A percentile compares a stretch with the other conserved stretches of the same genome.
Evolutionary conservation across 345 rosid species (phyloP).

Genomic region (Salix arbutifolia): DNA sequence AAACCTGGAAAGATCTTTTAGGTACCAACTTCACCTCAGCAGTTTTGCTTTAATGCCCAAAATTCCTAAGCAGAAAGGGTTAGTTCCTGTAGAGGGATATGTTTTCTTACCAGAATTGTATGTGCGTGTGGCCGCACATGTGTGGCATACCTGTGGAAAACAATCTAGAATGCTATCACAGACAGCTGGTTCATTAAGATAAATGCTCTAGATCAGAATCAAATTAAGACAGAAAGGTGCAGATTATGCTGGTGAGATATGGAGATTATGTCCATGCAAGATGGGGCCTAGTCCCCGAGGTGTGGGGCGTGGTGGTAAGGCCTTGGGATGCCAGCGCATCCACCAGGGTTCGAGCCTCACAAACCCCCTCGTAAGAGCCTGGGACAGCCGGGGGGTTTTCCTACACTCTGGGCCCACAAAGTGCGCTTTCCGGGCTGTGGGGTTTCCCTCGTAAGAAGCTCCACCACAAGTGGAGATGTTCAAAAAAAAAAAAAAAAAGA

Average conservation of each 20-base stretch:
- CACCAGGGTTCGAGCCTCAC: too few relatives aligned
- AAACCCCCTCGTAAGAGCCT: too few relatives aligned
- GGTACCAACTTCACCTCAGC: neutral
- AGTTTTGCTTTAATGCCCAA: neutral
- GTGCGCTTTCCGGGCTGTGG: too few relatives aligned
- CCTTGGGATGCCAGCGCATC: too few relatives aligned
- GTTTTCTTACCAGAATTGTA: neutral
- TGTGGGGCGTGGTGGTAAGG: too few relatives aligned
- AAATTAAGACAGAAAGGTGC: neutral
- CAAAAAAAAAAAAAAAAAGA: too few relatives aligned
- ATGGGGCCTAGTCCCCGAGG: constrained; percentile 2
- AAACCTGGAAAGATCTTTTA: neutral
- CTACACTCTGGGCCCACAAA: too few relatives aligned
- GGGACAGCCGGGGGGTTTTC: too few relatives aligned
- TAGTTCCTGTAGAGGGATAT: neutral
- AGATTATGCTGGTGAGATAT: constrained; percentile 5
- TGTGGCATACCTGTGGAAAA: neutral
- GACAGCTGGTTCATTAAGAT: neutral
- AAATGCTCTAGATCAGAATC: neutral
- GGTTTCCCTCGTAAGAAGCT: too few relatives aligned
- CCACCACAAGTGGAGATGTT: too few relatives aligned
- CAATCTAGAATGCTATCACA: neutral
- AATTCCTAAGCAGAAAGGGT: neutral
- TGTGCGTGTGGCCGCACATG: neutral
- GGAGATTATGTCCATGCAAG: constrained; percentile 2